Conservation (phyloP, 1,139 yeast genomes). For the Kodamaea sp. region DNA sequence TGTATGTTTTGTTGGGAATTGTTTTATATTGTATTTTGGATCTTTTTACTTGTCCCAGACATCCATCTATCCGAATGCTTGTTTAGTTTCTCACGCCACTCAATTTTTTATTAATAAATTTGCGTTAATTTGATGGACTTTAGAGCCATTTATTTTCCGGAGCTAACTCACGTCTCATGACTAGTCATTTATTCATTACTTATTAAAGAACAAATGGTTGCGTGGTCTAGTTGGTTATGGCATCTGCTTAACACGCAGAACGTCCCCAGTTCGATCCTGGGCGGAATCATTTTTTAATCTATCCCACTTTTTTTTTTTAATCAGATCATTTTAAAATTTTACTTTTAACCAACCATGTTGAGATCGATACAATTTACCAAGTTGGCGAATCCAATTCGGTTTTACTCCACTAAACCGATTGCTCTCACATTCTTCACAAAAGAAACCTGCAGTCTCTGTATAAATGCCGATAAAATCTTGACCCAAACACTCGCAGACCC, state of each 20-base stretch:
- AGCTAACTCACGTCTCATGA: no score
- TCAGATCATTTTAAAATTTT: not conserved
- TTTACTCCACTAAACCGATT: constrained; percentile 4
- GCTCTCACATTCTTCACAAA: constrained; percentile 68
- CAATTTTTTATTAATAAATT: no score
- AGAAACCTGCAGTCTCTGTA: constrained; percentile 75
- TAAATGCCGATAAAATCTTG: constrained; percentile 60
- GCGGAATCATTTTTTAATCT: constrained; percentile 63
- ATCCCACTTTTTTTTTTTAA: not conserved
- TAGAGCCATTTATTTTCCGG: no score
- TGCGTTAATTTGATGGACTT: no score
- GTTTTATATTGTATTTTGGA: no score
- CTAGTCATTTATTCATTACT: no score
- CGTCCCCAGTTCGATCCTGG: constrained; percentile 99
- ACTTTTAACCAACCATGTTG: not conserved
- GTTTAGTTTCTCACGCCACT: no score
- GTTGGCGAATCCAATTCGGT: no score
- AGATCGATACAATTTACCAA: no score
- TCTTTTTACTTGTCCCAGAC: no score
- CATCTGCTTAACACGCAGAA: constrained; percentile 99
- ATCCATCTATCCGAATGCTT: no score
- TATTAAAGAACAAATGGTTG: constrained; percentile 37
- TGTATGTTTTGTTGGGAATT: no score
- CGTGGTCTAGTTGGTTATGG: constrained; percentile 99
- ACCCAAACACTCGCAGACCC: constrained; percentile 35